Base-by-base conservation (phyloP, 2,329 filamentous ascomycete genomes). In the Epichloe glyceriae region DNA sequence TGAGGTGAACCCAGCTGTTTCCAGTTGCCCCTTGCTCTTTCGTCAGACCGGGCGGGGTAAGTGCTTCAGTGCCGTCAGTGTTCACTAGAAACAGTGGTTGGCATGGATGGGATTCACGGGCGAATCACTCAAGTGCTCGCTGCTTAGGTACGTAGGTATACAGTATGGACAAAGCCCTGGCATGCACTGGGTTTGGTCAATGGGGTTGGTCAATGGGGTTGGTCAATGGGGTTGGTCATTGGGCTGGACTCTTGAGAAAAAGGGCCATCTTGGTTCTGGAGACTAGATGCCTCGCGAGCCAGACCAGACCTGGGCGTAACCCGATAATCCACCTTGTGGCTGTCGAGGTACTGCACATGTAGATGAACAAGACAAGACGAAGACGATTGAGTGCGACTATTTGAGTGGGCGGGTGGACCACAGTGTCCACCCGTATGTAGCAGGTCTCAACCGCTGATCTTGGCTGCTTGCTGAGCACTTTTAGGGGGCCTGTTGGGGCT, bases 41-140 rank as follows among this genome's bases (percentile, higher is more conserved):
- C 64, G 66, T 68, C 66, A 68, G 66, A 67, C 62, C 64, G 67
- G 67, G 68, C 68, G 68, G 69, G 69, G 69, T 71, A 71, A 65
- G 57, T 57, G 55, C 52, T 70, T 70, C 70, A 64, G 57, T 57
- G 55, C 52, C 53, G 57, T 58, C 49, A 39, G 54, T 46, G 50
- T 43, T 51, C 20, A 26, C 22, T 12, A 39, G 38, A 14, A 17
- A 20, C 33, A 17, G 17, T 34, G 46, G 46, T 48, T 48, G 37
- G 46, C 37, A 39, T 20, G 4, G 46, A 39, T 20, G 4, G 46
- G 38, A 20, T 30, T 48, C 12, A 30, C n/a, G 11, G 22, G 33
- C 37, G 26, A 20, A 41, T 42, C 46, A 11, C 11, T 41, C 44
- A 3, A 33, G 17, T 19, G 30, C 30, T 30, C 30, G 11, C 30